Evolutionary conservation across 1,284 basidiomycete species (phyloP).

Genomic region (Phellinidium pouzarii): DNA sequence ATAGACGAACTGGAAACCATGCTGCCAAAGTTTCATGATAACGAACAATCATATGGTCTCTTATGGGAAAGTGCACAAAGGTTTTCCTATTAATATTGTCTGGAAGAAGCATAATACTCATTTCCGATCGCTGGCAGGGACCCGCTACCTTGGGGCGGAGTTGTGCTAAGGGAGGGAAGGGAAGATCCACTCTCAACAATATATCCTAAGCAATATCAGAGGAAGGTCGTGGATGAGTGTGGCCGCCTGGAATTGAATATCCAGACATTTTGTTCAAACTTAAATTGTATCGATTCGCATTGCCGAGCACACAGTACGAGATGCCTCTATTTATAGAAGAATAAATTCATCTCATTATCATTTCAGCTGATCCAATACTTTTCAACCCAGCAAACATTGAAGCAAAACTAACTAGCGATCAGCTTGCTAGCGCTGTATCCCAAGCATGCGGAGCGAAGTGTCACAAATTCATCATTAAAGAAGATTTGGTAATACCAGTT

Average conservation of each 20-base stretch:
- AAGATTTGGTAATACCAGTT: neutral
- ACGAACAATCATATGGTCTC: neutral
- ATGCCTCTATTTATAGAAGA: neutral
- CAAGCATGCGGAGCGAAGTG: conserved; percentile 3
- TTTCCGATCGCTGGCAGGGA: neutral
- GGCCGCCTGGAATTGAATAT: neutral
- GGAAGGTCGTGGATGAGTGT: neutral
- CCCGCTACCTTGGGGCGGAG: neutral
- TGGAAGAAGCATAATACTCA: neutral
- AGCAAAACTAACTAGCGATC: neutral
- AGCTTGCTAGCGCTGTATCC: neutral
- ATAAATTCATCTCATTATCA: neutral
- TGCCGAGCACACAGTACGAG: conserved; percentile 3
- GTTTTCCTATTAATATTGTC: neutral
- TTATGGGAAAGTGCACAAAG: conserved; percentile 6
- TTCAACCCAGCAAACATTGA: neutral
- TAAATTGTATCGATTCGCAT: conserved; percentile 4
- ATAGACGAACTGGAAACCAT: neutral
- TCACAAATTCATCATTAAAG: neutral
- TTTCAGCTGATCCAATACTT: neutral
- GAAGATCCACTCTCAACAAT: neutral
- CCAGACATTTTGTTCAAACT: conserved; percentile 3
- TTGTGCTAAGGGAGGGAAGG: neutral
- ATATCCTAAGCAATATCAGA: neutral
- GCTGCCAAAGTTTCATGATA: neutral